phyloP scores from a whole-genome alignment of 2,329 filamentous ascomycete species.

The Passalora sequoiae region DNA sequence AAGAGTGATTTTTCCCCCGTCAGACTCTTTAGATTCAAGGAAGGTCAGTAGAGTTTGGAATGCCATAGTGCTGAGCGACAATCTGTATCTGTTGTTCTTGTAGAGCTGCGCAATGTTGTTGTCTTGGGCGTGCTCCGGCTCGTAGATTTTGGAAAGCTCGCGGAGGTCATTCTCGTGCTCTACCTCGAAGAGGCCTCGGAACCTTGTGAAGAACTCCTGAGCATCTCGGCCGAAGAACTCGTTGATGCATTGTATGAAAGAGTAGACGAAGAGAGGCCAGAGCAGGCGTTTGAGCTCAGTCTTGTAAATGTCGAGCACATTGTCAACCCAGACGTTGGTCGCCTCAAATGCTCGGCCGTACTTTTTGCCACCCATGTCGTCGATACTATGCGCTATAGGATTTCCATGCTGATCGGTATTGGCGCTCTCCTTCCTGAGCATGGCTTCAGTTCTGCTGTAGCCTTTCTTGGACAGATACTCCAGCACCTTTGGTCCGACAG shows the following conservation, averaged over 20 bases:
- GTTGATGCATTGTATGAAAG: slow-evolving; percentile 72
- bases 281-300: slow-evolving; percentile 81
- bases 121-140: slow-evolving; percentile 71
- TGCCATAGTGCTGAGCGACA: slow-evolving; percentile 81
- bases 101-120: slow-evolving; percentile 78
- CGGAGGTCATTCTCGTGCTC: slow-evolving; percentile 77
- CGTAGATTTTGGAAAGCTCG: slow-evolving; percentile 64
- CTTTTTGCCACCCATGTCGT: slow-evolving; percentile 67
- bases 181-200: slow-evolving; percentile 65
- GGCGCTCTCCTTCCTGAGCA: slow-evolving; percentile 84
- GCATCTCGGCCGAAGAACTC: slow-evolving; percentile 68
- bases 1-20: slow-evolving; percentile 72
- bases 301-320: slow-evolving; percentile 91
- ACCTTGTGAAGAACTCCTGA: slow-evolving; percentile 65
- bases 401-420: slow-evolving; percentile 76
- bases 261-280: slow-evolving; percentile 94
- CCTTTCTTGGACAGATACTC: slow-evolving; percentile 96
- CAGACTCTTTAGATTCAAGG: slow-evolving; percentile 77
- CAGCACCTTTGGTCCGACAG: slow-evolving; percentile 58
- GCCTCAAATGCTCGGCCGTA: slow-evolving; percentile 64
- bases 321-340: slow-evolving; percentile 68
- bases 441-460: slow-evolving; percentile 85
- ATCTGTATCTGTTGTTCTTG: slow-evolving; percentile 76
- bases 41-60: slow-evolving; percentile 81
- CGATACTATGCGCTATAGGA: slow-evolving; percentile 60